phyloP scores from a whole-genome alignment of 2,329 filamentous ascomycete species.

The Myrmaecium sp. region DNA sequence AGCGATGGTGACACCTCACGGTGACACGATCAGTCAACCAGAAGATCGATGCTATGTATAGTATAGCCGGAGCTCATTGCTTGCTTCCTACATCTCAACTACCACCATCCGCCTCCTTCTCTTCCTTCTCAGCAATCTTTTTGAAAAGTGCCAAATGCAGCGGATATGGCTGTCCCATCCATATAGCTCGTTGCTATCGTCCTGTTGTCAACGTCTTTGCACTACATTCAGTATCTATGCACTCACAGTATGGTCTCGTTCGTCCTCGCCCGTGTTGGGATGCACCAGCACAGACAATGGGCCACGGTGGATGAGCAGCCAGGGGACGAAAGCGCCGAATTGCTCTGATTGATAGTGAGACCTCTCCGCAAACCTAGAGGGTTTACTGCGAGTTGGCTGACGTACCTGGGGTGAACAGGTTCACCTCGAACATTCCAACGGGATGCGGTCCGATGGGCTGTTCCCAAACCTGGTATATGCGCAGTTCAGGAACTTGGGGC shows the following conservation, averaged over 20 bases:
- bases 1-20: too few relatives aligned
- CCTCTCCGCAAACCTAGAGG: background rate
- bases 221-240: too few relatives aligned
- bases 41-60: too few relatives aligned
- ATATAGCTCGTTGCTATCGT: conserved; percentile 51
- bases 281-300: conserved; percentile 66
- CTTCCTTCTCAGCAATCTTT: conserved; percentile 6
- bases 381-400: too few relatives aligned
- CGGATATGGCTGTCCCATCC: conserved; percentile 53
- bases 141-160: conserved; percentile 40
- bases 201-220: too few relatives aligned
- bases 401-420: conserved; percentile 53
- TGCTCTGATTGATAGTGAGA: conserved; percentile 33
- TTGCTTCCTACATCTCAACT: too few relatives aligned
- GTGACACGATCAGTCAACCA: too few relatives aligned
- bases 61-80: too few relatives aligned
- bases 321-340: conserved; percentile 77
- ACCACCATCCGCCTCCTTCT: conserved; percentile 1
- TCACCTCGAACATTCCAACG: conserved; percentile 83
- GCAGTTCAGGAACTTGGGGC: conserved; percentile 57
- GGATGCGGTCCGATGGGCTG: conserved; percentile 67
- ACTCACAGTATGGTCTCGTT: conserved; percentile 50
- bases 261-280: conserved; percentile 56
- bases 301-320: conserved; percentile 68
- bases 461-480: conserved; percentile 67